These are phyloP conservation scores for Rhizopogon vinicolor DNA, from an alignment of 768 basidiomycete genomes.

Conservation along the genomic window DNA sequence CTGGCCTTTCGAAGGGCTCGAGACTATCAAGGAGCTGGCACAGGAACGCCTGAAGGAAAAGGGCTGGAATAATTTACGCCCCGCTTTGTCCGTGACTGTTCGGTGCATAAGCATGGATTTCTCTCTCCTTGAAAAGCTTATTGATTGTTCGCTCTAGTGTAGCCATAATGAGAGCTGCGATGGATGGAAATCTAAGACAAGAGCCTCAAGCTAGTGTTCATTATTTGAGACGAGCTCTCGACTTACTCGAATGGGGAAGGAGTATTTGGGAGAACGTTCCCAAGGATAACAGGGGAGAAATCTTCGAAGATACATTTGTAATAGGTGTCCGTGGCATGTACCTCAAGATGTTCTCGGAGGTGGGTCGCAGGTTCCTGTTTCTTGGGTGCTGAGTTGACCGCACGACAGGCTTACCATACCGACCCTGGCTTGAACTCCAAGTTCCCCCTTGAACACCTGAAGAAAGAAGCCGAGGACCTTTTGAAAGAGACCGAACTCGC, in stretches of 20 bases:
- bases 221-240: constrained; percentile 7
- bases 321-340: constrained; percentile 1
- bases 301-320: constrained; percentile 14
- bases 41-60: constrained; percentile 11
- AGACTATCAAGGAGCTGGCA: constrained; percentile 16
- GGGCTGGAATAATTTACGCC: constrained; percentile 26
- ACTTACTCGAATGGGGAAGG: constrained; percentile 15
- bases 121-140: background rate
- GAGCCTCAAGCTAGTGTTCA: constrained; percentile 2
- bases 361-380: background rate
- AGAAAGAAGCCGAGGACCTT: constrained; percentile 15
- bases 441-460: constrained; percentile 8
- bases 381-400: background rate
- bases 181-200: constrained; percentile 2
- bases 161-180: constrained; percentile 14
- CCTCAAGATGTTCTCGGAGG: constrained; percentile 5
- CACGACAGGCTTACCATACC: background rate
- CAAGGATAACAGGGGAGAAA: constrained; percentile 9
- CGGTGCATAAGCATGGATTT: constrained; percentile 20
- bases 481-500: constrained; percentile 3
- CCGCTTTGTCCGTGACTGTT: constrained; percentile 33
- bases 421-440: constrained; percentile 5
- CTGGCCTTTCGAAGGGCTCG: constrained; percentile 11
- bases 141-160: constrained; percentile 5
- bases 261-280: constrained; percentile 10